These are phyloP conservation scores for Brassica cretica DNA, from an alignment of 345 rosid genomes.

Conservation along the genomic window DNA sequence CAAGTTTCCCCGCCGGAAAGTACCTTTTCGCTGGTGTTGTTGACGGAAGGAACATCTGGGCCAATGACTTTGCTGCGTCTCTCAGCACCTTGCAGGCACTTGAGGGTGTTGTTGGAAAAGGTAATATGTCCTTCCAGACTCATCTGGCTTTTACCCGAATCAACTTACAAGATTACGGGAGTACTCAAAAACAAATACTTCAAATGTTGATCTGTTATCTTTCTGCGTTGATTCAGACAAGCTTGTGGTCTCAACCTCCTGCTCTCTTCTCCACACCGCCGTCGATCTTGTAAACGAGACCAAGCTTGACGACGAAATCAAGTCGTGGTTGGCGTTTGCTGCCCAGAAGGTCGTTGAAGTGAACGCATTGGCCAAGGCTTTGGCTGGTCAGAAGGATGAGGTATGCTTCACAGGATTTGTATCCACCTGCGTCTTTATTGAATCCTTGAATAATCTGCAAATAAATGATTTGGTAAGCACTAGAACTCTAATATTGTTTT, in stretches of 20 bases:
- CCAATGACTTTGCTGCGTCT: slow-evolving; percentile 88
- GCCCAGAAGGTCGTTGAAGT: slow-evolving; percentile 98
- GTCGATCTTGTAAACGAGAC: slow-evolving; percentile 93
- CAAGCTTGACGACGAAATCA: slow-evolving; percentile 82
- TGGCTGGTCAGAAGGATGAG: slow-evolving; percentile 92
- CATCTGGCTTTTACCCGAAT: neutral
- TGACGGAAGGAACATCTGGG: slow-evolving; percentile 99
- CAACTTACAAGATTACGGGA: neutral
- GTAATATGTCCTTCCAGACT: slow-evolving; percentile 36
- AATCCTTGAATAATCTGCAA: neutral
- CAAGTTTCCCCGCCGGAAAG: slow-evolving; percentile 74
- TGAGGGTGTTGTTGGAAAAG: slow-evolving; percentile 90
- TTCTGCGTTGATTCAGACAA: slow-evolving; percentile 55
- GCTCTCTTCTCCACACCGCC: slow-evolving; percentile 97
- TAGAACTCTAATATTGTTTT: neutral
- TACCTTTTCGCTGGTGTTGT: slow-evolving; percentile 95
- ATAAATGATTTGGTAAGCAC: neutral
- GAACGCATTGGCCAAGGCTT: slow-evolving; percentile 85
- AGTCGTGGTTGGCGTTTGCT: slow-evolving; percentile 98
- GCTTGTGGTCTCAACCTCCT: slow-evolving; percentile 94
- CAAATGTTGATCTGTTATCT: slow-evolving; percentile 17
- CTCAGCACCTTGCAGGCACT: slow-evolving; percentile 57
- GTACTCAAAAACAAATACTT: neutral
- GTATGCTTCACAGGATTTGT: slow-evolving; percentile 38
- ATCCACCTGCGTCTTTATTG: neutral